phyloP scores from a whole-genome alignment of 495 filamentous ascomycete species.

The Aspergillus funiculosus region DNA sequence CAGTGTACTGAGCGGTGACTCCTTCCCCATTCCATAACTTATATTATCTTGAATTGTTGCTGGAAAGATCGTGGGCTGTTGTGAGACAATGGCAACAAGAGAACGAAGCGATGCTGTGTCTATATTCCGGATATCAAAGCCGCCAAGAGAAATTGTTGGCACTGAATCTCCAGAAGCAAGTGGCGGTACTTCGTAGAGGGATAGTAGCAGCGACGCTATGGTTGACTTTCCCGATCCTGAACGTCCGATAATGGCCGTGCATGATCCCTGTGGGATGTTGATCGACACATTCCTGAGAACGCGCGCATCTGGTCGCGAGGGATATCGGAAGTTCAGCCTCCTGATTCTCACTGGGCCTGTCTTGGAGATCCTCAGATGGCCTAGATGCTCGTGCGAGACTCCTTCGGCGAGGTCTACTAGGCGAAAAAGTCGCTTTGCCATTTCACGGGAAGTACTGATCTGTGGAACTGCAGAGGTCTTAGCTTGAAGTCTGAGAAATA shows the following conservation, averaged over 20 bases:
- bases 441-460: constrained; percentile 64
- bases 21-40: constrained; percentile 58
- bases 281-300: constrained; percentile 58
- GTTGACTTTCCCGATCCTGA: constrained; percentile 92
- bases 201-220: constrained; percentile 66
- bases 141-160: constrained; percentile 50
- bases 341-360: constrained; percentile 59
- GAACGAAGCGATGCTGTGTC: constrained; percentile 60
- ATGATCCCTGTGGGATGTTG: constrained; percentile 51
- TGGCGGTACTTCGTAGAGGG: constrained; percentile 52
- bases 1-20: constrained; percentile 30
- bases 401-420: constrained; percentile 55
- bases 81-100: constrained; percentile 69
- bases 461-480: constrained; percentile 56
- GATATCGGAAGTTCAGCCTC: constrained; percentile 63
- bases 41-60: constrained; percentile 72
- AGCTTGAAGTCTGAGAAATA: constrained; percentile 1
- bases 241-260: constrained; percentile 69
- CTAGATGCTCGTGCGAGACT: constrained; percentile 53
- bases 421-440: constrained; percentile 66
- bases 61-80: constrained; percentile 73
- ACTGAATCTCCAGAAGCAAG: constrained; percentile 17
- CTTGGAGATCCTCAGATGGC: constrained; percentile 36
- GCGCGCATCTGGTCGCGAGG: constrained; percentile 43
- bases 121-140: constrained; percentile 48